Conservation (phyloP, 805 yeast genomes). For the Candida tallmaniae region DNA sequence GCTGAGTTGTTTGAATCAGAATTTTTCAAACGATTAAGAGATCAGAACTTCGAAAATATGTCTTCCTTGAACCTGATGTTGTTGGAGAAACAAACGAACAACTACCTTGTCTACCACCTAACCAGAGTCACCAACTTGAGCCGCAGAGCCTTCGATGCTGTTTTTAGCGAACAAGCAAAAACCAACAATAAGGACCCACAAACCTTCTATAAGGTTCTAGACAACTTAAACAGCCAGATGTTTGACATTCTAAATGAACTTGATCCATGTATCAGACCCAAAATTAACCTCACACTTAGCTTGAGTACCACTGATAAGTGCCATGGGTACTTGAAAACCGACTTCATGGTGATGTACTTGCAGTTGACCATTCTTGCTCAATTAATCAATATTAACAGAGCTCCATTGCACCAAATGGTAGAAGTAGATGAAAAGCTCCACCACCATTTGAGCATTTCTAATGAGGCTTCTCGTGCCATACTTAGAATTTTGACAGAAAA, state of each 20-base stretch:
- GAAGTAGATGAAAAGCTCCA: slow-evolving; percentile 13
- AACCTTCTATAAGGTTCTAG: slow-evolving; percentile 6
- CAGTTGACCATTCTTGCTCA: slow-evolving; percentile 18
- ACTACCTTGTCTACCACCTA: neutral
- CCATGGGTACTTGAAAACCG: neutral
- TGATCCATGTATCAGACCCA: slow-evolving; percentile 14
- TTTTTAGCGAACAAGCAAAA: slow-evolving; percentile 20
- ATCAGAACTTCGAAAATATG: too few species aligned
- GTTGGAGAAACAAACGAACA: neutral
- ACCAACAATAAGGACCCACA: slow-evolving; percentile 9
- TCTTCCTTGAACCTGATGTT: neutral
- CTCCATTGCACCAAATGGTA: slow-evolving; percentile 16
- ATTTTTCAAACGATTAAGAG: too few species aligned
- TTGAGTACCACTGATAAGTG: neutral
- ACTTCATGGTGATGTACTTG: slow-evolving; percentile 6
- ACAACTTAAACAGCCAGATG: slow-evolving; percentile 17
- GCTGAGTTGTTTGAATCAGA: slow-evolving; percentile 4
- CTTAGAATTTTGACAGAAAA: slow-evolving; percentile 15
- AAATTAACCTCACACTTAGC: neutral
- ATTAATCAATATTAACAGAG: slow-evolving; percentile 22
- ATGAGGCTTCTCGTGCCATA: slow-evolving; percentile 26
- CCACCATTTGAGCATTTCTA: slow-evolving; percentile 17
- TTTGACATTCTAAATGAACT: slow-evolving; percentile 14
- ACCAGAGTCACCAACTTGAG: slow-evolving; percentile 18
- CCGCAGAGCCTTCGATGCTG: slow-evolving; percentile 17